Evolutionary conservation across 225 moss, liverwort and hornwort species (phyloP).

Genomic region (Polytrichum formosum): DNA sequence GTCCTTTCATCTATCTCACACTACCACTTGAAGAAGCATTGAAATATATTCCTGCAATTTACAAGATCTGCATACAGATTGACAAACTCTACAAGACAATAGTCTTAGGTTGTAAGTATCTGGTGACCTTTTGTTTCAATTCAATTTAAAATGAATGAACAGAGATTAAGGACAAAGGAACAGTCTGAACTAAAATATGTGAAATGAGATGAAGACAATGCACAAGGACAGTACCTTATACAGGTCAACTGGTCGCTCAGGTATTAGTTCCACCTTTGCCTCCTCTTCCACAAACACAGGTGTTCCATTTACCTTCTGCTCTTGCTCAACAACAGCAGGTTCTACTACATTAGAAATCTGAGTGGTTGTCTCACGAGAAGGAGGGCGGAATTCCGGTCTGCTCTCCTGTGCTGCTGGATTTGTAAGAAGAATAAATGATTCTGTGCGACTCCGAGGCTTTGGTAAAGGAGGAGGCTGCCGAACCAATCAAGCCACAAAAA

Average conservation of each 20-base stretch:
- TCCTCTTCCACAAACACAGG: conserved; percentile 21
- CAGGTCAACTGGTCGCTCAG: conserved; percentile 74
- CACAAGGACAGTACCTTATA: conserved; percentile 61
- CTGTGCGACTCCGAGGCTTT: conserved; percentile 72
- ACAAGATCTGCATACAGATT: too few species aligned
- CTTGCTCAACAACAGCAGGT: conserved; percentile 5
- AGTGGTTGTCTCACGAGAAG: conserved; percentile 14
- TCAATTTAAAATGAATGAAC: too few species aligned
- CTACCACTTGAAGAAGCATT: too few species aligned
- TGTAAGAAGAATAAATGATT: conserved; percentile 56
- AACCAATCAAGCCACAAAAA: conserved; percentile 15
- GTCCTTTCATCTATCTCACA: too few species aligned
- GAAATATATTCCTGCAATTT: too few species aligned
- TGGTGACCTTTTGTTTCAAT: too few species aligned
- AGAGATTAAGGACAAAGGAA: too few species aligned
- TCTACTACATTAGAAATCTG: conserved; percentile 12
- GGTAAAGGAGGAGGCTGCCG: conserved; percentile 50
- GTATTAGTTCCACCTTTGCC: conserved; percentile 35
- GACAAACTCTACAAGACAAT: too few species aligned
- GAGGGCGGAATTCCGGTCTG: conserved; percentile 29
- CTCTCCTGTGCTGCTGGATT: conserved; percentile 31
- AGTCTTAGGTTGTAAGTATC: too few species aligned
- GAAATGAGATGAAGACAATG: background rate
- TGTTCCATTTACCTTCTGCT: conserved; percentile 14
- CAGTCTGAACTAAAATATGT: too few species aligned